phyloP scores from a whole-genome alignment of 306 rosid genomes.

The Cicer chorassanicum region DNA sequence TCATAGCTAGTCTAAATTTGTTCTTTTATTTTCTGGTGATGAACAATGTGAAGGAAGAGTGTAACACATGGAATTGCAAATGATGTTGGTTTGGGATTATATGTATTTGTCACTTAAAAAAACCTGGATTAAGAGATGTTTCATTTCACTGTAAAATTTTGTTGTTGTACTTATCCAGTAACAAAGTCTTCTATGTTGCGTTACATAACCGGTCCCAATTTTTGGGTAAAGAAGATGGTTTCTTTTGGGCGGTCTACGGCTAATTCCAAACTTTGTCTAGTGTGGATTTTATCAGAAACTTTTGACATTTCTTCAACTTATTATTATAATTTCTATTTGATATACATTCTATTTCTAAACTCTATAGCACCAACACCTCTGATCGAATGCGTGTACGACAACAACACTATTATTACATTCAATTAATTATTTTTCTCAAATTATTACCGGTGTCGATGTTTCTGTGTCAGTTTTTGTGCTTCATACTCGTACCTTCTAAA shows the following conservation, averaged over 20 bases:
- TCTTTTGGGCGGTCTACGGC: not conserved
- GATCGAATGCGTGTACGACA: no score
- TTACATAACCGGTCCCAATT: not conserved
- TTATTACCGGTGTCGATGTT: no score
- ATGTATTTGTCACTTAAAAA: constrained; percentile 34
- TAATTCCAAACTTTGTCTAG: constrained; percentile 3
- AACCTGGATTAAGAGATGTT: constrained; percentile 19
- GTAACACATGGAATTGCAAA: constrained; percentile 37
- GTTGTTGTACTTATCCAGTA: constrained; percentile 27
- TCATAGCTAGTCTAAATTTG: constrained; percentile 40
- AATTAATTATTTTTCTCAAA: no score
- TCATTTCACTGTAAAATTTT: constrained; percentile 48
- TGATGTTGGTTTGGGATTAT: constrained; percentile 43
- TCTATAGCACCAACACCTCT: no score
- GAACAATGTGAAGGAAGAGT: constrained; percentile 34
- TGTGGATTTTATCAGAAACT: constrained; percentile 32
- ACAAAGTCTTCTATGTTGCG: not conserved
- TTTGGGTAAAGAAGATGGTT: not conserved
- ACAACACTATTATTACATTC: no score
- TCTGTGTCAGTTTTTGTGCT: no score
- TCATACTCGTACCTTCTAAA: no score
- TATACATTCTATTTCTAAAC: not conserved
- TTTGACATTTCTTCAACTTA: not conserved
- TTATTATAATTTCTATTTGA: not conserved
- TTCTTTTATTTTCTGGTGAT: constrained; percentile 44